Base-by-base conservation (phyloP, 1,284 basidiomycete species). In the Heterobasidion irregulare region DNA sequence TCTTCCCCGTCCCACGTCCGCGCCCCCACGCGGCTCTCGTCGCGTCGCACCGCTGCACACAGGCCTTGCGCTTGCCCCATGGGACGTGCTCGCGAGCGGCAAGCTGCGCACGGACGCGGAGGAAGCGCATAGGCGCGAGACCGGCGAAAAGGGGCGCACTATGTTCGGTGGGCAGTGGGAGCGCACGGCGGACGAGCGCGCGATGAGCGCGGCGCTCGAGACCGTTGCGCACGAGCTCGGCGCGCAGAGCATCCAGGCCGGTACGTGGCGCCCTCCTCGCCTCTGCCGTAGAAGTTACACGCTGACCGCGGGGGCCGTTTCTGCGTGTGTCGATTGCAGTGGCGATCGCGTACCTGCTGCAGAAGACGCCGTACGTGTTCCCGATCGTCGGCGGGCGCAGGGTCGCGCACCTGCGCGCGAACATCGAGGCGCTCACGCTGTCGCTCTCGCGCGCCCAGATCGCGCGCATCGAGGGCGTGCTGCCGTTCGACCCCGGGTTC, bases 61-160 rank as follows among this genome's bases (percentile, higher is more conserved):
- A 67, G 68, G 70, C 6, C 66, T 78, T 61, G 74, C 72, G 0
- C 57, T 76, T 1, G 71, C 71, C 2, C 74, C 74, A 0, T 78
- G 72, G 71, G 66, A 65, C 33, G 70, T 71, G 0, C 60, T 79
- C 1, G 74, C 64, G 0, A 62, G 65, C 2, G 72, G 72, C 1
- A 68, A 66, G 16, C 63, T 78, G 38, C 64, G 67, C 19, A 66
- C 65, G 1, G 67, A 72, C 49, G 67, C 61, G 26, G 70, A 73
- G 58, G 72, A 73, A 43, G 55, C 65, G 6, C 60, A 57, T 1
- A 13, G 49, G 18, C 56, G 51, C 26, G 6, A 58, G 49, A 56
- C 56, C 2, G 61, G 61, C 36, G 59, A 61, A 41, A 52, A 53
- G n/a, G 59, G 61, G 2, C 56, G 60, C 13, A 50, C 34, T 41